These are phyloP conservation scores for Erodium texanum DNA, from an alignment of 441 rosid genomes.

Conservation along the genomic window DNA sequence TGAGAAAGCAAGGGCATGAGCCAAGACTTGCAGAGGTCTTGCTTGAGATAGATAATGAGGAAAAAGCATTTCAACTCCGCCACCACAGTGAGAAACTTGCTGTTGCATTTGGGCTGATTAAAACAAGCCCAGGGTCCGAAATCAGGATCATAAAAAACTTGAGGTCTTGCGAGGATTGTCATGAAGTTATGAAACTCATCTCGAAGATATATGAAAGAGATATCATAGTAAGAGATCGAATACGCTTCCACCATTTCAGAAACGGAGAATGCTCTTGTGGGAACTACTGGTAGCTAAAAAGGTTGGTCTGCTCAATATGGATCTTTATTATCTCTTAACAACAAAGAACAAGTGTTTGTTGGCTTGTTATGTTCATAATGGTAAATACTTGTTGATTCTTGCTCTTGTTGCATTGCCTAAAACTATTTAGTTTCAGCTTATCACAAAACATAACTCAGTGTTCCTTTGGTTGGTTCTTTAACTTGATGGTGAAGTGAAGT, in stretches of 20 bases:
- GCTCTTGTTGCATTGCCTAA: neutral
- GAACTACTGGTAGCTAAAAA: too few species aligned
- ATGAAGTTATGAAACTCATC: constrained; percentile 11
- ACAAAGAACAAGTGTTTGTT: too few species aligned
- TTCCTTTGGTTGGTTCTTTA: neutral
- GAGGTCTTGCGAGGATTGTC: constrained; percentile 14
- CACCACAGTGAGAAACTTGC: constrained; percentile 20
- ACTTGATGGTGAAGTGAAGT: neutral
- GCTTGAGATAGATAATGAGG: constrained; percentile 13
- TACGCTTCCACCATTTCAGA: constrained; percentile 15
- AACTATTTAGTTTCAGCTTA: neutral
- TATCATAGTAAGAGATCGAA: constrained; percentile 13
- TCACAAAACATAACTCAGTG: neutral
- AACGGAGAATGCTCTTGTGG: too few species aligned
- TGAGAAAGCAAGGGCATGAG: constrained; percentile 6
- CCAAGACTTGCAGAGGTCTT: constrained; percentile 16
- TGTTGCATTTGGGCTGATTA: constrained; percentile 9
- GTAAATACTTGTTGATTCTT: neutral
- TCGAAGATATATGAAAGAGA: constrained; percentile 10
- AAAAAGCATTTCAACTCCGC: constrained; percentile 11
- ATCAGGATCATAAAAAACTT: constrained; percentile 19
- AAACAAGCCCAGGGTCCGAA: constrained; percentile 13
- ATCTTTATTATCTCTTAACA: too few species aligned
- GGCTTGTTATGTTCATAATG: neutral
- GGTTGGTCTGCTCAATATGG: too few species aligned